Base-by-base conservation (phyloP, 139 green algal genomes). In the Chlamydomonas sp. region DNA sequence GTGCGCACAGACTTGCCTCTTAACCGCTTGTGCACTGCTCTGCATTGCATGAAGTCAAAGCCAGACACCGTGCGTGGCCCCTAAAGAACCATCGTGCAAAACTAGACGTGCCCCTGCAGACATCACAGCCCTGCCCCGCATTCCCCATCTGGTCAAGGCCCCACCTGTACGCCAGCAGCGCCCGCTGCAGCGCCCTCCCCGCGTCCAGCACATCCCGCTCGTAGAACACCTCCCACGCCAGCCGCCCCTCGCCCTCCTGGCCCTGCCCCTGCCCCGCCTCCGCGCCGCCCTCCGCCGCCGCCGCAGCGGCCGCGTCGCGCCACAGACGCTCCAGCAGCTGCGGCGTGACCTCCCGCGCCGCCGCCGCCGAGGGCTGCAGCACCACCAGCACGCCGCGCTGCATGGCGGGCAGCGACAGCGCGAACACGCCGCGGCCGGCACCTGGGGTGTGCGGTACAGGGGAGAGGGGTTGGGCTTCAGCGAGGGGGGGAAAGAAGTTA, bases 171-270 rank as follows among this genome's bases (percentile, higher is more conserved):
- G 80, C 68, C 31, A 84, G 63, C 68, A 98, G 73, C 1, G 87
- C 91, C 7, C 89, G 84, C 90, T 97, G 93, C 74, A 98, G 7
- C 4, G 80, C 18, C 1, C 89, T 85, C 14, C 80, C 84, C 0
- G 95, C 96, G 16, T 95, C 92, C 31, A 93, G 89, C 14, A 72
- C 77, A 14, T 93, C 92, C 1, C 85, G 77, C 63, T 93, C 92
- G 79, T 98, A 98, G 77, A 92, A 82, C 86, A 98, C 95, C 73
- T 88, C 83, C 83, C 83, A 88, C 12, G n/a, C 68, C 49, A 88
- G 63, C 74, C 74, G 63, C 73, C 75, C 73, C 15, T 79, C 66
- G 20, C 79, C 82, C n/a, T 20, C 6, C 5, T 59, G 68, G 69
- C 87, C 88, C 67, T 87, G 82, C 62, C 89, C 69, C 78, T 88